Conservation (phyloP, 768 basidiomycete genomes). For the Lentinula edodes region DNA sequence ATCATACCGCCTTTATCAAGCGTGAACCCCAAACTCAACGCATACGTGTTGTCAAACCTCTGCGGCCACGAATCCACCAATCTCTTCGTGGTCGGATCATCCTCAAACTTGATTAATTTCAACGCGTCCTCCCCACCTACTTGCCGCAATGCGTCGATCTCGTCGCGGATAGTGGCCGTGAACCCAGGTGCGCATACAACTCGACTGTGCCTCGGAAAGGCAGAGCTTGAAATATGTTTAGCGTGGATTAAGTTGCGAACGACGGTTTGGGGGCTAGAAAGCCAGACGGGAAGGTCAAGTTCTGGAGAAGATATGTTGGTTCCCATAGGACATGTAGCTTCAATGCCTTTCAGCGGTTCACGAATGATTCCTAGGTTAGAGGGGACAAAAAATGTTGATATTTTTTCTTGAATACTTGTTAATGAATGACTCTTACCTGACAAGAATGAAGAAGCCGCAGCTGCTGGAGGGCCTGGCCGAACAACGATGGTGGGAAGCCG, state of each 20-base stretch:
- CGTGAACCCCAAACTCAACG: conserved; percentile 36
- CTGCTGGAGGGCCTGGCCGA: conserved; percentile 47
- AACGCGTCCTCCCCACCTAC: conserved; percentile 46
- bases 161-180: conserved; percentile 48
- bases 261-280: conserved; percentile 45
- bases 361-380: conserved; percentile 39
- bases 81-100: conserved; percentile 35
- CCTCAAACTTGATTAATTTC: conserved; percentile 40
- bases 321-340: conserved; percentile 48
- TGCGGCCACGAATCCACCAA: conserved; percentile 46
- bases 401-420: background rate
- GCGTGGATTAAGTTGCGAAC: conserved; percentile 49
- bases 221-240: conserved; percentile 36
- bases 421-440: conserved; percentile 29
- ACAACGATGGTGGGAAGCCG: conserved; percentile 58
- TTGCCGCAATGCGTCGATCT: conserved; percentile 44
- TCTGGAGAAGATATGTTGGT: conserved; percentile 35
- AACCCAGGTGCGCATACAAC: conserved; percentile 58
- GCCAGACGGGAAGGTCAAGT: conserved; percentile 43
- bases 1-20: conserved; percentile 43
- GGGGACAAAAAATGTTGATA: background rate
- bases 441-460: conserved; percentile 52
- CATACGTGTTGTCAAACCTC: conserved; percentile 37
- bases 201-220: conserved; percentile 39
- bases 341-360: conserved; percentile 48